phyloP scores from a whole-genome alignment of 768 basidiomycete genomes.

The Tremella fuciformis region DNA sequence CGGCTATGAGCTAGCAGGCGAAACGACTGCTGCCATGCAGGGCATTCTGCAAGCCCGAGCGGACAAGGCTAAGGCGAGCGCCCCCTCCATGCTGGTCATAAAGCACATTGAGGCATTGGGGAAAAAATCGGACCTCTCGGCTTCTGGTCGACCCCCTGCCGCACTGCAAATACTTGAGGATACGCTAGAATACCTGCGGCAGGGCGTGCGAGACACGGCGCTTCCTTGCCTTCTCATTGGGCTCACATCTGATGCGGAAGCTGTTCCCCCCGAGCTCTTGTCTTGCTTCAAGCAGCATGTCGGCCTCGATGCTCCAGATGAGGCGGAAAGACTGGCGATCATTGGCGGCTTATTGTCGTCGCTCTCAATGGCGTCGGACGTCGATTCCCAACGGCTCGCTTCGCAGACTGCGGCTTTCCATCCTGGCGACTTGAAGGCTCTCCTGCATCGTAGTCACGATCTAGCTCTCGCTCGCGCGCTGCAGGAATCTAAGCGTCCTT shows the following conservation, averaged over 20 bases:
- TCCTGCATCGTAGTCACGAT: conserved; percentile 63
- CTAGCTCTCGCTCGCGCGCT: conserved; percentile 55
- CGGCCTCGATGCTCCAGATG: conserved; percentile 74
- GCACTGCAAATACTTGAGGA: conserved; percentile 61
- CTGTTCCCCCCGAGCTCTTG: conserved; percentile 63
- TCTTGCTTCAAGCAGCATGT: conserved; percentile 84
- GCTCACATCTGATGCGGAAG: conserved; percentile 66
- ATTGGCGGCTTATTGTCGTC: conserved; percentile 57
- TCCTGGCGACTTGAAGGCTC: conserved; percentile 71
- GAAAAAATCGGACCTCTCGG: conserved; percentile 54
- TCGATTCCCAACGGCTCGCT: conserved; percentile 69
- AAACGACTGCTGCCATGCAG: conserved; percentile 72
- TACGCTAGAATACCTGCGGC: conserved; percentile 52
- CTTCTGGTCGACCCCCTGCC: conserved; percentile 22
- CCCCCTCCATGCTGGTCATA: conserved; percentile 80
- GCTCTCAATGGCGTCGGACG: conserved; percentile 65
- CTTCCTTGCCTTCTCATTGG: conserved; percentile 74
- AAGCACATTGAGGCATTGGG: conserved; percentile 63
- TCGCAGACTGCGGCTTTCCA: conserved; percentile 87
- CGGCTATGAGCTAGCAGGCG: conserved; percentile 77
- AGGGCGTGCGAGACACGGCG: conserved; percentile 62
- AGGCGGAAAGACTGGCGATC: conserved; percentile 67
- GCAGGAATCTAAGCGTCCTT: conserved; percentile 3
- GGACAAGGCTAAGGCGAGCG: conserved; percentile 70
- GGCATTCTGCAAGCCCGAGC: conserved; percentile 68